Base-by-base conservation (phyloP, 306 rosid species). In the Castanopsis chinensis region DNA sequence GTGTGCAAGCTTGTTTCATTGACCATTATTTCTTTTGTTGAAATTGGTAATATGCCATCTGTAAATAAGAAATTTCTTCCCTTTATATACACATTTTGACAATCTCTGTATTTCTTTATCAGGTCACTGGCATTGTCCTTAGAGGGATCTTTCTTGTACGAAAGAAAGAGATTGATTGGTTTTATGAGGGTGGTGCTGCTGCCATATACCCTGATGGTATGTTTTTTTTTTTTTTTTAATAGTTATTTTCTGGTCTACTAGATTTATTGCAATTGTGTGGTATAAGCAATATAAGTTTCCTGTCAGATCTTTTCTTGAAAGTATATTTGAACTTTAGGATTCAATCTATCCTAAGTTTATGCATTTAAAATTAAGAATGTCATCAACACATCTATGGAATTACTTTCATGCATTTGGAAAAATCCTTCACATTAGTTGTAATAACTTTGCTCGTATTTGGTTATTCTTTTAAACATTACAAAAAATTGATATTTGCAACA, bases 161-260 rank as follows among this genome's bases (percentile, higher is more conserved):
- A 84, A 92, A 89, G 89, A 95, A 92, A 84, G 98, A 95, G 89
- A 83, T 95, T 80, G 94, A 95, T 82, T 95, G 99, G 99, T 95
- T 95, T 91, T 92, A 95, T n/a, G 97, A 92, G 88, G 98, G 99
- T 77, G 99, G 97, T 79, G 97, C 98, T 82, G 92, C 97, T 81
- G 91, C 97, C 58, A 87, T 92, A 90, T 95, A 79, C 81, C 99
- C 98, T 53, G 98, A 95, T 72, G 99, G 99, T 92, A 88, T 76
- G 80, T 73, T 64, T 2, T 28, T 1, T 28, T 2, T 28, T 0
- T 23, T 18, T 52, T 57, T 71, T 25, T 25, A 25, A 72, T 41
- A 72, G 37, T 80, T 53, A 57, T 72, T 56, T 72, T 11, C 43
- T 77, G 45, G 71, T 77, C 64, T 77, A 55, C 60, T 59, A 37